Conservation (phyloP, 495 filamentous ascomycete species). For the Aspergillus funiculosus region DNA sequence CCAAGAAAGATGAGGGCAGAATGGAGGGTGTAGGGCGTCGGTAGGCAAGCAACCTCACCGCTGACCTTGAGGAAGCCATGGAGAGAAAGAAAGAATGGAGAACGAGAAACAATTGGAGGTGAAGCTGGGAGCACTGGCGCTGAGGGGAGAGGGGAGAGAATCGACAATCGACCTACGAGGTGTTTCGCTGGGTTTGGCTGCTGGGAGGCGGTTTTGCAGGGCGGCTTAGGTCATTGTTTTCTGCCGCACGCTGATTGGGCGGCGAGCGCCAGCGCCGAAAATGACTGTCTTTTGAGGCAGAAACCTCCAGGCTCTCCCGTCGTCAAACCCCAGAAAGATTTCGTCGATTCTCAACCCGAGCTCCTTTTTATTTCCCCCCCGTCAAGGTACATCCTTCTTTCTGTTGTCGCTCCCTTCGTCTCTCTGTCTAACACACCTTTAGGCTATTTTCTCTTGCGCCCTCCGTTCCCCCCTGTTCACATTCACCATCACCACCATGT, state of each 20-base stretch:
- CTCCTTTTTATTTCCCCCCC: constrained; percentile 6
- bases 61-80: constrained; percentile 51
- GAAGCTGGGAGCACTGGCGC: no score
- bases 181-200: no score
- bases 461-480: constrained; percentile 12
- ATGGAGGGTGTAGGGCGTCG: constrained; percentile 33
- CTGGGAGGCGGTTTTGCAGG: constrained; percentile 27
- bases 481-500: constrained; percentile 59
- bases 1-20: constrained; percentile 34
- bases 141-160: constrained; percentile 19
- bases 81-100: constrained; percentile 12
- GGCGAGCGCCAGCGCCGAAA: no score
- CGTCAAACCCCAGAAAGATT: no score
- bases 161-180: no score
- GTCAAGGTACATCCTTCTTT: constrained; percentile 11
- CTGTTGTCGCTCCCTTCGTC: not conserved
- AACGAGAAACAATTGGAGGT: constrained; percentile 20
- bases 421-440: not conserved
- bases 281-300: no score
- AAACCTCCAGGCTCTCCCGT: constrained; percentile 1
- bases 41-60: constrained; percentile 48
- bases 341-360: no score
- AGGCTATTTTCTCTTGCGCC: constrained; percentile 17
- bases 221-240: constrained; percentile 46
- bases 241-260: constrained; percentile 41